These are phyloP conservation scores for Flaveria trinervia DNA, from an alignment of 129 eudicot genomes.

Conservation along the genomic window DNA sequence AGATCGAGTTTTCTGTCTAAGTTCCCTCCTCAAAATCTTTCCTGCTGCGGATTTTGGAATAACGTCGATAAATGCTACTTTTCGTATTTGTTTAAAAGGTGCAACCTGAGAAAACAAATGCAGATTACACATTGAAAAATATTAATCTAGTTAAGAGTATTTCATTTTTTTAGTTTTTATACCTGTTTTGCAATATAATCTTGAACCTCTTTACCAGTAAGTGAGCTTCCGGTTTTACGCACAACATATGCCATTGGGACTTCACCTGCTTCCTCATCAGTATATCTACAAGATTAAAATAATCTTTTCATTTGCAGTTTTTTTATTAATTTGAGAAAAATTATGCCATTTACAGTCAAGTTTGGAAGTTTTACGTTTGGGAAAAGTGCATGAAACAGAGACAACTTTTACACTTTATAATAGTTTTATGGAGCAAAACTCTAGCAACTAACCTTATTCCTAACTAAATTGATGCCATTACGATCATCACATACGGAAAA, in stretches of 20 bases:
- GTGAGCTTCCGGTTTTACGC: constrained; percentile 60
- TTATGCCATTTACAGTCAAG: neutral
- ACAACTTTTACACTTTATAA: neutral
- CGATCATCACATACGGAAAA: neutral
- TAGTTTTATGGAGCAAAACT: neutral
- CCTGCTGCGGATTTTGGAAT: constrained; percentile 90
- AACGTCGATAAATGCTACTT: constrained; percentile 55
- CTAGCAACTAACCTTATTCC: neutral
- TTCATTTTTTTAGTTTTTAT: constrained; percentile 4
- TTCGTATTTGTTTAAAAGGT: constrained; percentile 70
- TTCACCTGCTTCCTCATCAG: constrained; percentile 86
- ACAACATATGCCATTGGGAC: constrained; percentile 85
- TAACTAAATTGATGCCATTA: neutral
- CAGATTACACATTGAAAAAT: neutral
- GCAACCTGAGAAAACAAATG: constrained; percentile 55
- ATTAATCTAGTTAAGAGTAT: neutral
- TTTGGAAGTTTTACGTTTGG: neutral
- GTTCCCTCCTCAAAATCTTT: constrained; percentile 85
- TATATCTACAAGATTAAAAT: constrained; percentile 39
- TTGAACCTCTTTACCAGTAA: constrained; percentile 65
- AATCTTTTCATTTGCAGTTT: neutral
- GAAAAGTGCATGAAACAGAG: neutral
- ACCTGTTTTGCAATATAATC: constrained; percentile 80
- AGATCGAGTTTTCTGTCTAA: constrained; percentile 58
- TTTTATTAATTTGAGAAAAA: neutral